Conservation (phyloP, 768 basidiomycete species). For the Rhizopogon vulgaris region DNA sequence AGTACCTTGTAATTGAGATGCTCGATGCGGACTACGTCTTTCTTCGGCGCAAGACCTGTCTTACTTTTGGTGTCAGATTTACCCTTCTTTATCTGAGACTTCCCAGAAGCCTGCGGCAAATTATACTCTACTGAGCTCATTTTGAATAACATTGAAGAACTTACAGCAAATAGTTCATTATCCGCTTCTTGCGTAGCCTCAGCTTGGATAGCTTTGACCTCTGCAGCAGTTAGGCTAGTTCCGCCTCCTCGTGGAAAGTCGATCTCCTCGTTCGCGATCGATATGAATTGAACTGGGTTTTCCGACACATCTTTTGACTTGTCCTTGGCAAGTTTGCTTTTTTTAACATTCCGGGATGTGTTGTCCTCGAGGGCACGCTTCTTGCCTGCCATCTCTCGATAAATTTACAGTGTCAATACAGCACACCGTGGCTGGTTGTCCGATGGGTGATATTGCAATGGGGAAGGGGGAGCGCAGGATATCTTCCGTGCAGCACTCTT, state of each 20-base stretch:
- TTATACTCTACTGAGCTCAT: neutral
- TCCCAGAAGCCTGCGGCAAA: constrained; percentile 35
- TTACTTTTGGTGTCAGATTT: constrained; percentile 38
- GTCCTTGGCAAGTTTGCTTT: constrained; percentile 40
- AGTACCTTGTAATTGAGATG: constrained; percentile 89
- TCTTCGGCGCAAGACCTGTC: constrained; percentile 34
- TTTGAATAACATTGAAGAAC: constrained; percentile 13
- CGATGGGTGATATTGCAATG: neutral
- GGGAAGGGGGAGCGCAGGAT: neutral
- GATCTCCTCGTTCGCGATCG: constrained; percentile 61
- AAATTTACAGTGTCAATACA: constrained; percentile 8
- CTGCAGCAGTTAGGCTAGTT: constrained; percentile 78
- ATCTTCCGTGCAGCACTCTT: neutral
- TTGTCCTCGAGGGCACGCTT: constrained; percentile 61
- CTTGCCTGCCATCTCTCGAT: constrained; percentile 35
- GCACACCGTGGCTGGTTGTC: no score
- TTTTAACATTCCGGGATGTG: constrained; percentile 52
- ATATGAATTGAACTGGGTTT: constrained; percentile 26
- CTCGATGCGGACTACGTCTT: constrained; percentile 68
- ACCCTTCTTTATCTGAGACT: constrained; percentile 39
- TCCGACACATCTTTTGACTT: constrained; percentile 19
- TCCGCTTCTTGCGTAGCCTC: constrained; percentile 85
- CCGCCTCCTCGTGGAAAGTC: constrained; percentile 97
- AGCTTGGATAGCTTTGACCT: constrained; percentile 78
- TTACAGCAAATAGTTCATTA: constrained; percentile 67